Evolutionary conservation across 176 grass and related monocot genomes (phyloP).

Genomic region (Luzula sylvatica): DNA sequence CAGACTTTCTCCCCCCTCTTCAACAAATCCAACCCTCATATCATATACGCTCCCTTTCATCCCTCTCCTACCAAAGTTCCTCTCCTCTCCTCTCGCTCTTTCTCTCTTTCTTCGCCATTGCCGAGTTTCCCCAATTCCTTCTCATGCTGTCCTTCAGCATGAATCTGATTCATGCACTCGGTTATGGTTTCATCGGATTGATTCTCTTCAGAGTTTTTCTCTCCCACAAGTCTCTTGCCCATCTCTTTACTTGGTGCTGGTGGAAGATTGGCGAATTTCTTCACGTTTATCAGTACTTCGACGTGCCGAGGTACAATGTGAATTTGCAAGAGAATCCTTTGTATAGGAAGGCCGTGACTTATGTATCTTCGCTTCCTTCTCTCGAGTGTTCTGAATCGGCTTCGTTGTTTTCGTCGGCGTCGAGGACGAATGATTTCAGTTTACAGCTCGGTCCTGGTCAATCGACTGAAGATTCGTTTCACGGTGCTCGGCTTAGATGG

Average conservation of each 20-base stretch:
- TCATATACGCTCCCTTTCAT: neutral
- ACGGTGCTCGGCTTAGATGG: constrained; percentile 68
- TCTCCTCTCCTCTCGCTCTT: neutral
- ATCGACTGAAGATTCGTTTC: constrained; percentile 52
- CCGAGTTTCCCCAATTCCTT: neutral
- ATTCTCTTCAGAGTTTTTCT: constrained; percentile 25
- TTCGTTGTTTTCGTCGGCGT: constrained; percentile 48
- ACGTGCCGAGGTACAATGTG: constrained; percentile 40
- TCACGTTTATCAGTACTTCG: constrained; percentile 89
- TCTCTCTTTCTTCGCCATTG: neutral
- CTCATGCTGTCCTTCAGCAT: neutral
- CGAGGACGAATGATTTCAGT: constrained; percentile 70
- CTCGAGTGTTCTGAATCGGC: constrained; percentile 66
- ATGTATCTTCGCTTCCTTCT: constrained; percentile 60
- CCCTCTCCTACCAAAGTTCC: constrained; percentile 1
- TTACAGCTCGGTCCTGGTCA: constrained; percentile 45
- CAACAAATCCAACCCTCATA: too few relatives aligned
- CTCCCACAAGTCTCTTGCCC: constrained; percentile 60
- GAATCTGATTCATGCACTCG: neutral
- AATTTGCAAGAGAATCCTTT: constrained; percentile 61
- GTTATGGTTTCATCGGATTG: constrained; percentile 2
- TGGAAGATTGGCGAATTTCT: constrained; percentile 53
- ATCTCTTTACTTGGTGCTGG: constrained; percentile 44
- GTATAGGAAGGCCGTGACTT: constrained; percentile 65
- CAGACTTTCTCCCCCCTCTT: neutral